Evolutionary conservation across 2,329 filamentous ascomycete genomes (phyloP).

Genomic region (Corynespora cassiicola): DNA sequence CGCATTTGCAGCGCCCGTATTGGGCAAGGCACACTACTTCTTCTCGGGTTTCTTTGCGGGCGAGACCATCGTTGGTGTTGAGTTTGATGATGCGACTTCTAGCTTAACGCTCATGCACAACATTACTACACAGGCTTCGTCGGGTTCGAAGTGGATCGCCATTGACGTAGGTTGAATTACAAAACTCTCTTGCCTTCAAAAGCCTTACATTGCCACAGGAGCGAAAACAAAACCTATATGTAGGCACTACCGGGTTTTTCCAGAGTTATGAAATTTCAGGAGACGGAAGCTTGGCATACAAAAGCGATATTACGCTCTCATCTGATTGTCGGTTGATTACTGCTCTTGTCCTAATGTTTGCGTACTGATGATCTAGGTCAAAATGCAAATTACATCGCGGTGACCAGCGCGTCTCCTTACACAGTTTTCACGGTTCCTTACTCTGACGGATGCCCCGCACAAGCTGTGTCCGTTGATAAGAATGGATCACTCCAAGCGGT

Average conservation of each 20-base stretch:
- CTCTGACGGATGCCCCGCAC: slow-evolving; percentile 4
- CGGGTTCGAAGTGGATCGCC: slow-evolving; percentile 12
- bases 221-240: slow-evolving; percentile 7
- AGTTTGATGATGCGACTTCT: slow-evolving; percentile 9
- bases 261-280: slow-evolving; percentile 12
- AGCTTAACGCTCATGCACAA: slow-evolving; percentile 9
- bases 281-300: slow-evolving; percentile 3
- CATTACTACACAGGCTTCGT: slow-evolving; percentile 6
- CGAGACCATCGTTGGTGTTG: slow-evolving; percentile 6
- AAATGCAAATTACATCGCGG: slow-evolving; percentile 7
- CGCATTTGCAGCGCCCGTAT: slow-evolving; percentile 2
- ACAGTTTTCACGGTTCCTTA: slow-evolving; percentile 5
- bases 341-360: background rate
- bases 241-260: slow-evolving; percentile 10
- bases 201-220: background rate
- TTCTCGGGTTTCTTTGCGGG: slow-evolving; percentile 9
- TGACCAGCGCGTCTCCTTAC: slow-evolving; percentile 2
- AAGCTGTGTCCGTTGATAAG: slow-evolving; percentile 4
- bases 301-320: slow-evolving; percentile 3
- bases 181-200: too few species aligned
- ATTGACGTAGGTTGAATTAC: slow-evolving; percentile 5
- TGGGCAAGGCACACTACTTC: slow-evolving; percentile 9
- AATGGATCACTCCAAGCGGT: background rate
- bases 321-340: slow-evolving; percentile 5
- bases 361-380: too few species aligned